Evolutionary conservation across 257 asterid genomes (phyloP).

Genomic region (Fraxinus quadrangulata): DNA sequence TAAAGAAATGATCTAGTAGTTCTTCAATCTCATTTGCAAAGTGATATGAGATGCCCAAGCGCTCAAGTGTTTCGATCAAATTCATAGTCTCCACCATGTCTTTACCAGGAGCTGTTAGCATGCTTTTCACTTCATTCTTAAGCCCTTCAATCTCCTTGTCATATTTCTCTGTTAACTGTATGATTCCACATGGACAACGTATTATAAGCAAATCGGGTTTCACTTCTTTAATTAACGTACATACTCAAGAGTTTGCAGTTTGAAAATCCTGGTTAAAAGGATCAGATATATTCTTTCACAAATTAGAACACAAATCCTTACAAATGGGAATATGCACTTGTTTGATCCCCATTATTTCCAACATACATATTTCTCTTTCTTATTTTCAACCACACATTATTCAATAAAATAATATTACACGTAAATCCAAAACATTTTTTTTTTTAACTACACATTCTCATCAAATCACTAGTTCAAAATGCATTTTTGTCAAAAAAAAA

Average conservation of each 20-base stretch:
- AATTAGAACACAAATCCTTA: too few species aligned
- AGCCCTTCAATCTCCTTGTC: not conserved
- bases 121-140: not conserved
- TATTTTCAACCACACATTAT: too few species aligned
- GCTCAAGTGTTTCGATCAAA: not conserved
- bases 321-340: too few species aligned
- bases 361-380: too few species aligned
- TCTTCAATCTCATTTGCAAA: not conserved
- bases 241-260: not conserved
- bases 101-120: not conserved
- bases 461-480: too few species aligned
- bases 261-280: too few species aligned
- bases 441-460: too few species aligned
- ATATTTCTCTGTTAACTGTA: not conserved
- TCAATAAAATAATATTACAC: too few species aligned
- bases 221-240: not conserved
- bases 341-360: too few species aligned
- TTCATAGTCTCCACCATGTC: not conserved
- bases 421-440: too few species aligned
- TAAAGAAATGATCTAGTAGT: not conserved
- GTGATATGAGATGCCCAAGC: not conserved
- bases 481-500: too few species aligned
- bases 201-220: not conserved
- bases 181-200: not conserved
- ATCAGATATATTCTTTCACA: too few species aligned